These are phyloP conservation scores for Linnemannia zychae DNA, from an alignment of 192 early-diverging fungal genomes.

Conservation along the genomic window DNA sequence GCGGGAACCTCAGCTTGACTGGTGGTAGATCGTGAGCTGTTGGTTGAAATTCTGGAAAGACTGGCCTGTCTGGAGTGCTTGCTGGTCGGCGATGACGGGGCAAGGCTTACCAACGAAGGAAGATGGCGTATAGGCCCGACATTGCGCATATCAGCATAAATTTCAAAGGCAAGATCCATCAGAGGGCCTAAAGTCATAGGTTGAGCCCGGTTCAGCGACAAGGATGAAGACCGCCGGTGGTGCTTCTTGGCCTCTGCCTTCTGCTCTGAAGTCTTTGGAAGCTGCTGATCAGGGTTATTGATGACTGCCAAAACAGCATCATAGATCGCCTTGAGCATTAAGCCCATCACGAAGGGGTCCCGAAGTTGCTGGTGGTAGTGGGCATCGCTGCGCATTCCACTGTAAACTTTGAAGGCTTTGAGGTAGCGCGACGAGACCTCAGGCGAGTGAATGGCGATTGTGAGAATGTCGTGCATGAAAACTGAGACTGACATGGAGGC, in stretches of 20 bases:
- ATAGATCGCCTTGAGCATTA: constrained; percentile 50
- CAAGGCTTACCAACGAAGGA: constrained; percentile 19
- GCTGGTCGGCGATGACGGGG: constrained; percentile 27
- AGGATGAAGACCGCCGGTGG: constrained; percentile 36
- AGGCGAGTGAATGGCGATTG: constrained; percentile 34
- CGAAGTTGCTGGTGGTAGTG: constrained; percentile 34
- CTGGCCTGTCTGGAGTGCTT: background rate
- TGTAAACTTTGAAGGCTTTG: constrained; percentile 52
- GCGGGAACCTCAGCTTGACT: background rate
- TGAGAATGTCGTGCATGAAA: constrained; percentile 52
- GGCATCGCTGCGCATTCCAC: constrained; percentile 33
- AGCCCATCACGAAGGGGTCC: constrained; percentile 47
- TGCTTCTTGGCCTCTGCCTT: constrained; percentile 20
- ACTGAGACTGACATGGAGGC: background rate
- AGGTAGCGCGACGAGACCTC: constrained; percentile 44
- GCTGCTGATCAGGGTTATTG: constrained; percentile 23
- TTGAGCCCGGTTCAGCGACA: constrained; percentile 44
- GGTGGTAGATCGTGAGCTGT: background rate
- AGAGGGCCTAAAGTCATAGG: constrained; percentile 50
- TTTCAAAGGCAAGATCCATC: constrained; percentile 51
- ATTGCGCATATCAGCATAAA: constrained; percentile 47
- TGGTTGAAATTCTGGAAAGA: background rate
- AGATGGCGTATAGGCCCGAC: constrained; percentile 47
- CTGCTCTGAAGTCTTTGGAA: background rate
- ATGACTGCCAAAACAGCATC: constrained; percentile 37